Evolutionary conservation across 148 eudicot genomes (phyloP).

Genomic region (Vaccinium vitisidaea): DNA sequence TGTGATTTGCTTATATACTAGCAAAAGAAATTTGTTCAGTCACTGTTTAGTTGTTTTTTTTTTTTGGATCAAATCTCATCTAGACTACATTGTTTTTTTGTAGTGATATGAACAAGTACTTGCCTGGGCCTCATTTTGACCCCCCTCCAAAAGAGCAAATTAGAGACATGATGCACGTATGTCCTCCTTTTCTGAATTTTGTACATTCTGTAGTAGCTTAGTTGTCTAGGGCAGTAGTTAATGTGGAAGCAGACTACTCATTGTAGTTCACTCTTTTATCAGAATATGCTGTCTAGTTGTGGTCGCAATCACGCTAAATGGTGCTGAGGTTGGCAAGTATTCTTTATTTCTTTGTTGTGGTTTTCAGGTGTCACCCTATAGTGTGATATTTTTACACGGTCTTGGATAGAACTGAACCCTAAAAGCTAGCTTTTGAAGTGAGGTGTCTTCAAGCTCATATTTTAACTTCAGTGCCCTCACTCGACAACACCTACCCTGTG

Average conservation of each 20-base stretch:
- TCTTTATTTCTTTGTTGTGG: not conserved
- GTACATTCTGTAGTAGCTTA: not conserved
- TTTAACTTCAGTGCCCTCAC: too few relatives aligned
- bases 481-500: not conserved
- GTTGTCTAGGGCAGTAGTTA: not conserved
- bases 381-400: not conserved
- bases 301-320: not conserved
- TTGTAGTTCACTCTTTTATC: not conserved
- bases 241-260: not conserved
- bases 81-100: conserved; percentile 14
- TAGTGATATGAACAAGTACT: conserved; percentile 81
- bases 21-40: not conserved
- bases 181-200: conserved; percentile 6
- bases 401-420: not conserved
- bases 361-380: not conserved
- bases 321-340: not conserved
- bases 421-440: not conserved
- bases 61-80: not conserved
- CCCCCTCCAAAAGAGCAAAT: conserved; percentile 77
- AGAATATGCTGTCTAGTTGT: not conserved
- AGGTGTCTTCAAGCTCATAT: not conserved
- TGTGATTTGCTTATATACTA: not conserved
- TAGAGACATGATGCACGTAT: conserved; percentile 64
- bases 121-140: conserved; percentile 93
- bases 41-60: not conserved